Evolutionary conservation across 768 basidiomycete species (phyloP).

Genomic region (Paxillus involutus): DNA sequence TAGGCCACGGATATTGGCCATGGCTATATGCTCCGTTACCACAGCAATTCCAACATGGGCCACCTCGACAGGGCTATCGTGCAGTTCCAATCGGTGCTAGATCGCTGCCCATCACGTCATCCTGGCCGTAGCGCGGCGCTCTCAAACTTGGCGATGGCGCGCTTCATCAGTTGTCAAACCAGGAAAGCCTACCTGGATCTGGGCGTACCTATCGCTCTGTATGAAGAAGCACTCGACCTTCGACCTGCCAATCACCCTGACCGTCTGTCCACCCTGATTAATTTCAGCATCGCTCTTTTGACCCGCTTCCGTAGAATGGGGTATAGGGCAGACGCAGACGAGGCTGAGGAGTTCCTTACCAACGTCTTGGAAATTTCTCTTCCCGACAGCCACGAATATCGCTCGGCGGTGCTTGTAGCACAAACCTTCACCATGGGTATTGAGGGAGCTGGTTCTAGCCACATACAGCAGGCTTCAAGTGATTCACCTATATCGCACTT

Average conservation of each 20-base stretch:
- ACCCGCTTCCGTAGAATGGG: background rate
- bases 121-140: background rate
- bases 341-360: background rate
- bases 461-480: background rate
- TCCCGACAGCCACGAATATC: background rate
- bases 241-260: constrained; percentile 4
- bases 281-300: constrained; percentile 2
- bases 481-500: background rate
- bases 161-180: background rate
- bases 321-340: background rate
- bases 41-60: background rate
- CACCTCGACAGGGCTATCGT: background rate
- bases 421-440: background rate
- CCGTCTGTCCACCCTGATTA: constrained; percentile 3
- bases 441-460: background rate
- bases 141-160: constrained; percentile 9
- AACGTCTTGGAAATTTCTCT: background rate
- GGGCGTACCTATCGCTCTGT: background rate
- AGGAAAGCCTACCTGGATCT: background rate
- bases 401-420: background rate
- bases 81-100: constrained; percentile 5
- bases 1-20: constrained; percentile 3
- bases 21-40: background rate
- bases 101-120: background rate
- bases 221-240: constrained; percentile 10